Base-by-base conservation (phyloP, 2,329 filamentous ascomycete genomes). In the Fusarium veterinarium region DNA sequence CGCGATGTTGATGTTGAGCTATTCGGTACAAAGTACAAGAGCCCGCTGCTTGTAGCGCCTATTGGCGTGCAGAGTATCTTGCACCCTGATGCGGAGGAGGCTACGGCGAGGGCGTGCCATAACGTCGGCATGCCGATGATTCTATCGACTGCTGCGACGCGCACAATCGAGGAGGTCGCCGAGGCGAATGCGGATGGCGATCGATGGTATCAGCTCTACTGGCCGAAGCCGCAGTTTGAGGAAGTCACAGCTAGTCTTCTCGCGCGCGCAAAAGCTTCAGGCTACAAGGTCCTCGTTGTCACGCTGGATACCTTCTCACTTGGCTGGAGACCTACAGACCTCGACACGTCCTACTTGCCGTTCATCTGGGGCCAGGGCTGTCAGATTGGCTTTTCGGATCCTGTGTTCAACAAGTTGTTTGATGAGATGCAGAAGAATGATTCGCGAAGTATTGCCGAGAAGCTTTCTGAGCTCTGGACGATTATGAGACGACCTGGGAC, bases 181-280 rank as follows among this genome's bases (percentile, higher is more conserved):
- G 76, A 83, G 12, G 89, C 89, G 0, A 89, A 86, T 56, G 87
- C 87, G 0, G 81, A 87, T 9, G 88, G 89, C 0, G 84, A 86
- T 37, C 83, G 91, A 16, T 95, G 91, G 91, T 95, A 87, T 78
- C 92, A 95, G 78, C 86, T 95, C 0, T 95, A 95, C 82, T 94
- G 91, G 71, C 71, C 71, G 3, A 74, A 72, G 91, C 92, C 92
- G 0, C 69, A 85, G 25, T 87, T 89, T 60, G 87, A 94, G 58
- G 88, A 91, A 6, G 83, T 94, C 60, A 94, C 92, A 0, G 82
- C 86, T 0, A 92, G 89, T 3, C 81, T 94, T 20, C 84, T 94
- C 8, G 77, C 80, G 3, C 86, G 91, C 1, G 92, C 91, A 1
- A 89, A 89, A 76, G 83, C 81, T 1, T 86, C 84, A 37, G 92